Percentiles rank a stretch among this genome's conserved stretches.
Conservation (phyloP, 306 rosid species). For the Phaseolus lunatus region DNA sequence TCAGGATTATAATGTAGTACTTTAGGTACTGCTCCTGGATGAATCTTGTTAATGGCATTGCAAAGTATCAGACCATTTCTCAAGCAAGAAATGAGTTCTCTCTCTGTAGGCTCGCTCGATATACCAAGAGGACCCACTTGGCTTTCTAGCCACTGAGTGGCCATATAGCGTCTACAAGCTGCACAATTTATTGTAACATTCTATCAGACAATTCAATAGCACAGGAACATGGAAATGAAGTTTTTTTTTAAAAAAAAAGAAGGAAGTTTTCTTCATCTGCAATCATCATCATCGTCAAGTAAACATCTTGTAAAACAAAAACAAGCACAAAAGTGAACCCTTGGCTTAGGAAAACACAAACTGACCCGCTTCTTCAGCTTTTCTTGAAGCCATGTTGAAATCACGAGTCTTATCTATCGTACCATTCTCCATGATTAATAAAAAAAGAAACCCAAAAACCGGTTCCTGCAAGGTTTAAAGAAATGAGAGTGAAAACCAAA, state of each 20-base stretch:
- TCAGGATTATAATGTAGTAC: constrained; percentile 54
- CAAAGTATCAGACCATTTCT: constrained; percentile 87
- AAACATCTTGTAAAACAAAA: not conserved
- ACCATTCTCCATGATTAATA: constrained; percentile 59
- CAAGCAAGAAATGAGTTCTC: constrained; percentile 85
- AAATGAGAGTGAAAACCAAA: constrained; percentile 25
- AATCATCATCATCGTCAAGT: not conserved
- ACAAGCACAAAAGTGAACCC: not conserved
- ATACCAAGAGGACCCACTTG: constrained; percentile 79
- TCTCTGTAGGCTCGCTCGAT: constrained; percentile 77
- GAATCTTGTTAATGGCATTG: constrained; percentile 90
- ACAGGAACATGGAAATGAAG: not conserved
- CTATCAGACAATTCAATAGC: constrained; percentile 3
- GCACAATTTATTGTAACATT: constrained; percentile 28
- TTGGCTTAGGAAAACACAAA: constrained; percentile 19
- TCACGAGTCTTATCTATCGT: constrained; percentile 64
- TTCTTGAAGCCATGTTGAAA: constrained; percentile 84
- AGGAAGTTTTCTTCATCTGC: not conserved
- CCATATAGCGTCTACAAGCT: constrained; percentile 94
- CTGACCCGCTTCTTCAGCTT: constrained; percentile 92
- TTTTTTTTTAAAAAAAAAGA: too few relatives aligned
- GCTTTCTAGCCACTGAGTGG: constrained; percentile 84
- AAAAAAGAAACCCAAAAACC: constrained; percentile 22
- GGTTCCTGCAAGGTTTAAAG: constrained; percentile 19
- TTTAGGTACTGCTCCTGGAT: constrained; percentile 87